Conservation (phyloP, 1,284 basidiomycete species). For the Hymenochaete sp. region DNA sequence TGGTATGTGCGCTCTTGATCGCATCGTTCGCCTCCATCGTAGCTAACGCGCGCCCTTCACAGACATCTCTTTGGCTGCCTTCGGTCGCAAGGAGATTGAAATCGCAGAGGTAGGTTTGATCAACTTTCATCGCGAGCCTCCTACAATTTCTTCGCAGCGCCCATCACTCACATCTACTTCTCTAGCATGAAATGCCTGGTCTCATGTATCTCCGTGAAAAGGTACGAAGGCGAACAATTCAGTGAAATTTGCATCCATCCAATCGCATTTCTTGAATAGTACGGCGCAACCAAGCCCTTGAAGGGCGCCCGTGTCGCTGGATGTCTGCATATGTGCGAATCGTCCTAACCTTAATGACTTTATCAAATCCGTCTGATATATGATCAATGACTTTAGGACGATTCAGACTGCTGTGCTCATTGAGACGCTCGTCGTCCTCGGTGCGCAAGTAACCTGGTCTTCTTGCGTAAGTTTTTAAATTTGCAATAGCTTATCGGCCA, state of each 20-base stretch:
- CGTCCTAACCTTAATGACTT: constrained; percentile 4
- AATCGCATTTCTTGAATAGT: constrained; percentile 39
- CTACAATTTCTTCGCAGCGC: constrained; percentile 13
- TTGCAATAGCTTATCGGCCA: constrained; percentile 5
- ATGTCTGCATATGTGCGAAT: constrained; percentile 93
- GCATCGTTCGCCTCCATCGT: too few relatives aligned
- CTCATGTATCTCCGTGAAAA: constrained; percentile 87
- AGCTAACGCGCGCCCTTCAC: too few relatives aligned
- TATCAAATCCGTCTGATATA: constrained; percentile 11
- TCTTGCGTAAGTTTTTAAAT: constrained; percentile 73
- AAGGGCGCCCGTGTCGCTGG: constrained; percentile 96
- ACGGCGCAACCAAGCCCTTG: constrained; percentile 78
- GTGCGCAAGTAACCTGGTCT: constrained; percentile 98
- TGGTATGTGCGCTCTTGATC: constrained; percentile 43
- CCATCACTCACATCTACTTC: constrained; percentile 15
- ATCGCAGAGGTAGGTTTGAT: constrained; percentile 72
- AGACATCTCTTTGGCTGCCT: constrained; percentile 95
- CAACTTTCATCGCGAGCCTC: background rate
- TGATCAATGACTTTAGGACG: constrained; percentile 48
- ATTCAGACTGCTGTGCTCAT: constrained; percentile 96
- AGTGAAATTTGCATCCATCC: constrained; percentile 4
- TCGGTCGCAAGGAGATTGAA: constrained; percentile 97
- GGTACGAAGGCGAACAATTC: constrained; percentile 39
- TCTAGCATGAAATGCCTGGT: constrained; percentile 84
- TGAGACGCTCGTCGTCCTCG: constrained; percentile 90